Evolutionary conservation across 495 filamentous ascomycete species (phyloP), one percentile per base, ranked within the genome.

Genomic region (Aspergillus egyptiacus): DNA sequence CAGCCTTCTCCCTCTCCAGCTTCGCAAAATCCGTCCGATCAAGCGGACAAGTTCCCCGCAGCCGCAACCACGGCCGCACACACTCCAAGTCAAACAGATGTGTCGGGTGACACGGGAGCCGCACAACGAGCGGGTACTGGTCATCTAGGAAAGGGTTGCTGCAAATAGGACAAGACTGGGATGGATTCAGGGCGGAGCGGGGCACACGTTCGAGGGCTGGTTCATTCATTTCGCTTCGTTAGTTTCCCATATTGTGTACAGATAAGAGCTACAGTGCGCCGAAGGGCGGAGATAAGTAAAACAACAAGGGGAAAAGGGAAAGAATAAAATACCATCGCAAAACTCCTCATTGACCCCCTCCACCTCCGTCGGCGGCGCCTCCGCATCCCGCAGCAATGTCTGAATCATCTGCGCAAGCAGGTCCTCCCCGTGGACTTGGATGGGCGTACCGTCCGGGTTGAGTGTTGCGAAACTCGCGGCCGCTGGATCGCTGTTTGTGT

Each of bases 71-170:
- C 2, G 93, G 91, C 37, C 77, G 75, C n/a, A 98, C 86, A 62
- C 93, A 98, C 64, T 97, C 91, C 11, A 96, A 67, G 64, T 98
- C 93, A 68, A 95, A 96, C 20, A 81, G 61, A 63, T 98, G 93
- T 17, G 75, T 79, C 9, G 75, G 74, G 57, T 91, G 82, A 60
- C 93, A 98, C 18, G 89, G 88, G 46, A 98, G 72, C 54, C 82
- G 79, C 24, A 96, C 91, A 13, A 96, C 91, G 10, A 98, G 76
- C 15, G 87, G 85, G 55, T 89, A 83, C 32, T 71, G 55, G 49
- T 85, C 82, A 33, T 96, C 90, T 13, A 96, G 62, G 57, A 89
- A 96, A 28, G 72, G 69, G 59, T 90, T 88, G 18, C 77, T 81
- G 65, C 93, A 98, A 51, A 98, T 96, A 1, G 88, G 86, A 56